These are phyloP conservation scores for Suillus brevipes DNA, from an alignment of 768 basidiomycete genomes.

Conservation along the genomic window DNA sequence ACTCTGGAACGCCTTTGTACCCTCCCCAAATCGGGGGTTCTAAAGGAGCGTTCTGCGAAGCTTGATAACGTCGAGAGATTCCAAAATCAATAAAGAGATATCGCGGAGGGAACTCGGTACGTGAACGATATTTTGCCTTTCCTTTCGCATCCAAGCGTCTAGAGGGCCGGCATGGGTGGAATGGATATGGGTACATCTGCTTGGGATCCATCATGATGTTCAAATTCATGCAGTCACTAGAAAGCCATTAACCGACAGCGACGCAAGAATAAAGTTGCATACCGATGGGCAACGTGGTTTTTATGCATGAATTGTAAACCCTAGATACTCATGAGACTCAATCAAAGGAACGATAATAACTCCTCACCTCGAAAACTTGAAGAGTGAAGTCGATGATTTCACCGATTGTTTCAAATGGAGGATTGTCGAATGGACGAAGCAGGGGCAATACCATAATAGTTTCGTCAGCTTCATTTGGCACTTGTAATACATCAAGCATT, in stretches of 20 bases:
- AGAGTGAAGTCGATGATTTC: conserved; percentile 31
- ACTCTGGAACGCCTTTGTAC: conserved; percentile 28
- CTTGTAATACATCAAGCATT: conserved; percentile 16
- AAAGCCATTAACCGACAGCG: conserved; percentile 26
- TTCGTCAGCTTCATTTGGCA: conserved; percentile 12
- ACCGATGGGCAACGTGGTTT: conserved; percentile 8
- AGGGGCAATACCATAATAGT: conserved; percentile 30
- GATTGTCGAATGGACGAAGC: conserved; percentile 24
- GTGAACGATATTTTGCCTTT: conserved; percentile 15
- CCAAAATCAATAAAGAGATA: conserved; percentile 35
- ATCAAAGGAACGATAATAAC: background rate
- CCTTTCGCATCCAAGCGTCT: conserved; percentile 6
- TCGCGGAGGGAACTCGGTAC: conserved; percentile 24
- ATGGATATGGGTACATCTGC: conserved; percentile 14
- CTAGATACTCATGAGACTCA: background rate
- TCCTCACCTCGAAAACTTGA: conserved; percentile 26
- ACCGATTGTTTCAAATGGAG: conserved; percentile 22
- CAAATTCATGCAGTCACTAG: conserved; percentile 20
- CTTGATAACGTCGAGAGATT: conserved; percentile 23
- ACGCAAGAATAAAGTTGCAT: background rate
- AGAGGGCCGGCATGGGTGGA: conserved; percentile 9
- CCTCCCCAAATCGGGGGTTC: conserved; percentile 23
- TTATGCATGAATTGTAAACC: conserved; percentile 16
- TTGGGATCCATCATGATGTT: conserved; percentile 29
- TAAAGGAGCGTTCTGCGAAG: conserved; percentile 4